A percentile compares a stretch with the other conserved stretches of the same genome.
These are phyloP conservation scores for Suillus decipiens DNA, from an alignment of 768 basidiomycete genomes.

Conservation along the genomic window DNA sequence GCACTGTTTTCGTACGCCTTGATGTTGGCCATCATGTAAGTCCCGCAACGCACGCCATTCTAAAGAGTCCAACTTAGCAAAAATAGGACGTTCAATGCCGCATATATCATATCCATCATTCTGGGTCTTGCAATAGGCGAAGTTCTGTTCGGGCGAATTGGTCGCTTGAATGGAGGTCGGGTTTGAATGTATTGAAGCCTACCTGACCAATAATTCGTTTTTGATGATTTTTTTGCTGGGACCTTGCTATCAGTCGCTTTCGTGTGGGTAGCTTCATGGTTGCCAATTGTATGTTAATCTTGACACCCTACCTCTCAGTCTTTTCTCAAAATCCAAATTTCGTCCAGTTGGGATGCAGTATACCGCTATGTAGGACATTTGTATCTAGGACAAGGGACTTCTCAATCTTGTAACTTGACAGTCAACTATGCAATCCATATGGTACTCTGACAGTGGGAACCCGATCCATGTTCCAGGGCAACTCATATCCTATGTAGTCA, in stretches of 20 bases:
- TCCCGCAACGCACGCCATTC: not conserved
- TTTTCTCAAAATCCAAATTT: too few species aligned
- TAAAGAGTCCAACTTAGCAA: slow-evolving; percentile 14
- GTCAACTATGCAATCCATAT: not conserved
- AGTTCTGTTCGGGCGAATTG: slow-evolving; percentile 63
- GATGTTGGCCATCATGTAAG: slow-evolving; percentile 85
- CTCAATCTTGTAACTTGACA: not conserved
- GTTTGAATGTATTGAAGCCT: not conserved
- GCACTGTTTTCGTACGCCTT: slow-evolving; percentile 64
- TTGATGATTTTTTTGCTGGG: not conserved
- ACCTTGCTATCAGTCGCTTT: not conserved
- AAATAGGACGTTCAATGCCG: slow-evolving; percentile 80
- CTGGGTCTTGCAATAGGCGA: slow-evolving; percentile 77
- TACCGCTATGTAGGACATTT: too few species aligned
- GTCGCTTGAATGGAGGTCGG: slow-evolving; percentile 16
- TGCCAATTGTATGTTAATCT: not conserved
- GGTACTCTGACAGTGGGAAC: not conserved
- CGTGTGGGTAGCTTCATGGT: not conserved
- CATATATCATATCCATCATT: slow-evolving; percentile 73
- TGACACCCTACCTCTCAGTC: not conserved
- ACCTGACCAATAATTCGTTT: not conserved
- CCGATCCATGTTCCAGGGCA: not conserved
- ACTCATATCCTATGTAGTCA: not conserved
- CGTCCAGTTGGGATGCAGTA: too few species aligned
- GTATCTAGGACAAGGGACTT: too few species aligned